Evolutionary conservation across 805 yeast species (phyloP).

Genomic region (Ogataea ganodermae): DNA sequence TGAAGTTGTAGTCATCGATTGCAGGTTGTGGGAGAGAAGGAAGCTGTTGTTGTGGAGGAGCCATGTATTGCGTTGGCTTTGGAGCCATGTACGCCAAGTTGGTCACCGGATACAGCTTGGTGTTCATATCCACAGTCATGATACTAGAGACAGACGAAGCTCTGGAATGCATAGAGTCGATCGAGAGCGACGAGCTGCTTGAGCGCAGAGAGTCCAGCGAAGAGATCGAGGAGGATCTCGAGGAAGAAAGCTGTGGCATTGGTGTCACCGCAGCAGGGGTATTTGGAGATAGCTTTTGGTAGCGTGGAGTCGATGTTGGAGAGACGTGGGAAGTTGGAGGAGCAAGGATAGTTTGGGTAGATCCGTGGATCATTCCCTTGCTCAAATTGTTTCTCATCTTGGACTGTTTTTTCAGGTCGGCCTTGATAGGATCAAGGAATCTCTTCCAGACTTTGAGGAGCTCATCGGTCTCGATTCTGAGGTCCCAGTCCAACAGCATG

Average conservation of each 20-base stretch:
- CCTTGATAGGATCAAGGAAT: constrained; percentile 55
- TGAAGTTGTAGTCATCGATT: constrained; percentile 27
- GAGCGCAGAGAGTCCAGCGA: constrained; percentile 23
- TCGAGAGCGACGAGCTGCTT: constrained; percentile 12
- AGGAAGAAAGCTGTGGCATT: constrained; percentile 10
- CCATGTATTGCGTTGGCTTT: background rate
- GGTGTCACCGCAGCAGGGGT: constrained; percentile 2
- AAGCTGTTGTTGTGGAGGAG: constrained; percentile 7
- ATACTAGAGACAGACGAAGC: constrained; percentile 35
- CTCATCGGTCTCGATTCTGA: constrained; percentile 48
- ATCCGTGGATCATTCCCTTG: constrained; percentile 32
- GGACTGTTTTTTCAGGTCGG: constrained; percentile 35
- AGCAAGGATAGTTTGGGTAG: constrained; percentile 33
- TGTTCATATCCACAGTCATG: constrained; percentile 13
- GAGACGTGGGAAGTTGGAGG: constrained; percentile 1
- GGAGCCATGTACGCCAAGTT: constrained; percentile 4
- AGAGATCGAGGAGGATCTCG: constrained; percentile 25
- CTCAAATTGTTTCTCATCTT: constrained; percentile 32
- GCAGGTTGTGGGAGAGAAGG: constrained; percentile 7
- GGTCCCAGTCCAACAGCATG: constrained; percentile 70
- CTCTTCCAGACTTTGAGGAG: constrained; percentile 42
- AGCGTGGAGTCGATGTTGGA: constrained; percentile 2
- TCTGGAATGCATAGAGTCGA: constrained; percentile 30
- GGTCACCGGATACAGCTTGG: constrained; percentile 13
- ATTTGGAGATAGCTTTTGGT: constrained; percentile 3